Base-by-base conservation (phyloP, 2,329 filamentous ascomycete species). In the Xylaria sp. region DNA sequence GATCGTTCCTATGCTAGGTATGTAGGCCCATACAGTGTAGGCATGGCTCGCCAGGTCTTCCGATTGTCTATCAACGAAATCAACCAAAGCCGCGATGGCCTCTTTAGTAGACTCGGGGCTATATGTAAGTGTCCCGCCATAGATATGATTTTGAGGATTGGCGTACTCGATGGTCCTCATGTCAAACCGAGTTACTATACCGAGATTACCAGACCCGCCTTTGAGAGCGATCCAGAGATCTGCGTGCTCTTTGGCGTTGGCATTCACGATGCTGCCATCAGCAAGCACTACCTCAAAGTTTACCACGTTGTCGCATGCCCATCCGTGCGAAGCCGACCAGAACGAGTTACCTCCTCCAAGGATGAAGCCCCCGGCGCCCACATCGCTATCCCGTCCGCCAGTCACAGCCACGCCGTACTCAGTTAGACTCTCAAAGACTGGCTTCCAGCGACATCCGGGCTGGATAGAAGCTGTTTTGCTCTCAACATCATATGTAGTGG, bases 71-170 rank as follows among this genome's bases (percentile, higher is more conserved):
- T 73, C 70, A 20, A 58, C 67, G 20, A 73, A 72, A 20, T 61
- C 58, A 18, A 72, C 56, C 3, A 66, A 68, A 4, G 70, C 71
- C 71, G 78, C 4, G 75, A 78, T 65, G 46, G 67, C 66, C 36
- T 63, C 62, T 20, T 70, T 64, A 30, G 57, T 68, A 18, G 60
- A 53, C 5, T 60, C 48, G 6, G 65, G 41, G 25, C 59, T 60
- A 57, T 80, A 76, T 63, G 78, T 81, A 1, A 79, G 80, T 63
- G 78, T 78, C 25, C 80, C 80, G 28, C 81, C 80, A 0, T 79
- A 80, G 0, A 76, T 74, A 2, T 78, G 58, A 3, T 59, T 46
- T 45, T 59, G 18, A 15, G 56, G 63, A 30, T 65, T 60, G 34
- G 56, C 23, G 34, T 65, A 65, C 46, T 60, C 63, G 23, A 65